Evolutionary conservation across 1,139 yeast species (phyloP).

Genomic region (Hansenula lynferdii): DNA sequence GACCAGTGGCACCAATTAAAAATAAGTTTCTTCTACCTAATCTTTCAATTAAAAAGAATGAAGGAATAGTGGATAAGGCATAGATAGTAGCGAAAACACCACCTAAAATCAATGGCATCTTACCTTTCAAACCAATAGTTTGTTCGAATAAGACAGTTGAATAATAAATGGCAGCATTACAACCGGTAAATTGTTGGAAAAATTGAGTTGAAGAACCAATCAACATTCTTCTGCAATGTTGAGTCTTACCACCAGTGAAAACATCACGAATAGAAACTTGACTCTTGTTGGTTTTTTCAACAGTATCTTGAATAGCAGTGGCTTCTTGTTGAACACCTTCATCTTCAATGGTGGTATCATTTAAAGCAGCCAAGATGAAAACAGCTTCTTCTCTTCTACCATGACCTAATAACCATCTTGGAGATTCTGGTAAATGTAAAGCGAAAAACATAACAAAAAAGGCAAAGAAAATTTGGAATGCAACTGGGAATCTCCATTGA

Average conservation of each 20-base stretch:
- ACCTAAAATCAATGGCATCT: conserved; percentile 52
- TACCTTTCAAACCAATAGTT: conserved; percentile 43
- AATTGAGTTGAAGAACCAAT: conserved; percentile 58
- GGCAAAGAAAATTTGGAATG: conserved; percentile 39
- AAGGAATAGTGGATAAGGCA: conserved; percentile 46
- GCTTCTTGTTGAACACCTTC: conserved; percentile 34
- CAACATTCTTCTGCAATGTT: conserved; percentile 21
- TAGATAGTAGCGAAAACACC: conserved; percentile 55
- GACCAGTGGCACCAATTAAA: conserved; percentile 30
- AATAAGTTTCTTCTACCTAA: conserved; percentile 51
- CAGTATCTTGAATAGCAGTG: conserved; percentile 31
- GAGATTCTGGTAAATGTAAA: conserved; percentile 54
- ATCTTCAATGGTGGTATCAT: conserved; percentile 15
- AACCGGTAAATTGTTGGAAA: conserved; percentile 45
- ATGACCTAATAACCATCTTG: conserved; percentile 59
- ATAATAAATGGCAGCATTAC: conserved; percentile 61
- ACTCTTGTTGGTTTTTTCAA: conserved; percentile 1
- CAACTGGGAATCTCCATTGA: conserved; percentile 45
- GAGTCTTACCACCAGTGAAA: conserved; percentile 44
- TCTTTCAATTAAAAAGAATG: conserved; percentile 55
- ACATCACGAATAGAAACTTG: conserved; percentile 19
- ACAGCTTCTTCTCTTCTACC: conserved; percentile 42
- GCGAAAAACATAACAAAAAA: conserved; percentile 22
- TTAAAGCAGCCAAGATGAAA: conserved; percentile 1
- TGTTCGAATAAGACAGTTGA: conserved; percentile 58